Conservation (phyloP, 2,329 filamentous ascomycete genomes). For the Botrytis galanthina region DNA sequence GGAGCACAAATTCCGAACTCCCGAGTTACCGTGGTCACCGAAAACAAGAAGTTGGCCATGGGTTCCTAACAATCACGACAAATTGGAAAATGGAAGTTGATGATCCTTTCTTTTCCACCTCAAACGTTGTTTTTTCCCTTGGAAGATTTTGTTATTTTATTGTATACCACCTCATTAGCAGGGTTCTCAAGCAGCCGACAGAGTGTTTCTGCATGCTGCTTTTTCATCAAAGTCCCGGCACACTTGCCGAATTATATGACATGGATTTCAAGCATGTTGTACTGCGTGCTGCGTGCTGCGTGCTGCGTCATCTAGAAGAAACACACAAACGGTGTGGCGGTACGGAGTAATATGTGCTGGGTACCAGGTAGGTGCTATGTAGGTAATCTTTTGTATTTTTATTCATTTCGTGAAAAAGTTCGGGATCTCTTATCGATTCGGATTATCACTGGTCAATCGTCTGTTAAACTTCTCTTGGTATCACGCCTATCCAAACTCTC, state of each 20-base stretch:
- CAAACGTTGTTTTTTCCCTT: background rate
- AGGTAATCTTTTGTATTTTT: background rate
- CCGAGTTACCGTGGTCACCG: constrained; percentile 1
- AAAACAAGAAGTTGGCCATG: constrained; percentile 1
- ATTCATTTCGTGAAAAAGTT: background rate
- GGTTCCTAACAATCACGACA: background rate
- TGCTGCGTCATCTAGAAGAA: constrained; percentile 20
- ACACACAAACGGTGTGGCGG: constrained; percentile 21
- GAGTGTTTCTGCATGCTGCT: constrained; percentile 18
- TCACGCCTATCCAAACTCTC: background rate
- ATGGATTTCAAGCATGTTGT: constrained; percentile 16
- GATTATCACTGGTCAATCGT: background rate
- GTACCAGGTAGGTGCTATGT: background rate
- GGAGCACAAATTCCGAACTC: background rate
- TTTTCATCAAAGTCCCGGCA: constrained; percentile 14
- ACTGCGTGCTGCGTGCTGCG: constrained; percentile 22
- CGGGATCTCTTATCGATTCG: background rate
- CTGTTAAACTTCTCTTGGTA: background rate
- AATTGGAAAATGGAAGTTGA: background rate
- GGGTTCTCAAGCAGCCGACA: constrained; percentile 9
- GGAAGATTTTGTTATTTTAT: background rate
- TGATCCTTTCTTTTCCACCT: constrained; percentile 4
- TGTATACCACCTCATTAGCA: background rate
- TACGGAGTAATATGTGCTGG: constrained; percentile 2
- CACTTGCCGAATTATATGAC: constrained; percentile 17